Percentiles rank a stretch among this genome's conserved stretches.
phyloP scores from a whole-genome alignment of 768 basidiomycete genomes.

The Termitomyces sp. region DNA sequence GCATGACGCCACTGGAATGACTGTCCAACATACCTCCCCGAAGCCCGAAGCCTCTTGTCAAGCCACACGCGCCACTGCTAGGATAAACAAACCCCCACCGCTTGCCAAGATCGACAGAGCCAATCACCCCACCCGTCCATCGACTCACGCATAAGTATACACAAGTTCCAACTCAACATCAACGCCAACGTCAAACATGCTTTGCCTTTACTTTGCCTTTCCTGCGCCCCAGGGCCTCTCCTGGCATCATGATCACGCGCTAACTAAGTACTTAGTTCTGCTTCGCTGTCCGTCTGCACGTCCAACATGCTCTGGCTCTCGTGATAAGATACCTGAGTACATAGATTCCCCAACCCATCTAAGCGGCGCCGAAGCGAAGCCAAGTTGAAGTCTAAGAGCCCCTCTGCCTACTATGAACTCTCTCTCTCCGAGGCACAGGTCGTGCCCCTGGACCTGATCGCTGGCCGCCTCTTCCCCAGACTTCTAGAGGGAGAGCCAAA shows the following conservation, averaged over 20 bases:
- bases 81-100: neutral
- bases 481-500: neutral
- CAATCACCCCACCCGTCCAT: neutral
- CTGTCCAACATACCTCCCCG: too few species aligned
- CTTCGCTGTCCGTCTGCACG: neutral
- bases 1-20: neutral
- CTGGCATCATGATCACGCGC: neutral
- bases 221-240: neutral
- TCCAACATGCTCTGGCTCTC: neutral
- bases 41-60: too few species aligned
- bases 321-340: neutral
- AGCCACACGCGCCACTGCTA: too few species aligned
- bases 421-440: neutral
- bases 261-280: neutral
- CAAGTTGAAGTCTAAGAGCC: neutral
- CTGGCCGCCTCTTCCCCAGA: neutral
- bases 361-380: neutral
- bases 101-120: slow-evolving; percentile 2
- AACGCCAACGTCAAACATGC: slow-evolving; percentile 2
- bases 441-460: slow-evolving; percentile 2
- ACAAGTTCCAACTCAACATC: neutral
- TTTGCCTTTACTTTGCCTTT: neutral
- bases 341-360: neutral
- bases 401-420: neutral
- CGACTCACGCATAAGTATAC: neutral